Base-by-base conservation (phyloP, 768 basidiomycete species). In the Tephrocybe sp. region DNA sequence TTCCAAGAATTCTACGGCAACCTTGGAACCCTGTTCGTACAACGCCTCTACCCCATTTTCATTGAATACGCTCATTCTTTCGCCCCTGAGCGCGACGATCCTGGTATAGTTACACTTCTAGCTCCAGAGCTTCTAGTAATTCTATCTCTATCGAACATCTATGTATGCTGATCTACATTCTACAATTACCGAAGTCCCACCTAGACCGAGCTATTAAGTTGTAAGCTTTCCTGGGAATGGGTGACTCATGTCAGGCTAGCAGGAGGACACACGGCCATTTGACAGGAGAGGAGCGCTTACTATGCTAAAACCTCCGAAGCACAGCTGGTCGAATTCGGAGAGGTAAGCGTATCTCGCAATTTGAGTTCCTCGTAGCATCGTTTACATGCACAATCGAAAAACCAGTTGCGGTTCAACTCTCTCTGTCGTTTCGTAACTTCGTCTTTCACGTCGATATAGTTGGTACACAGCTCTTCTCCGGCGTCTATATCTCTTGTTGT, bases 391-490 rank as follows among this genome's bases (percentile, higher is more conserved):
- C 82, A 83, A 1, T 64, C 66, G 52, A 84, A 84, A 58, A 78
- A 84, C 82, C 82, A 84, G 11, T 75, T 77, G 32, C 68, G 67
- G 24, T 66, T 62, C 37, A 84, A 60, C 44, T 75, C 71, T 32
- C 60, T 56, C 46, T 64, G 66, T 24, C 82, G 71, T 50, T 72
- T 64, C 38, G 58, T 53, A 35, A 71, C 70, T 2, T 49, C 37
- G 22, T 72, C 70, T 22, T 67, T 59, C 11, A 66, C 60, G 35
- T 70, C 75, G 42, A 80, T 71, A 51, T 84, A 85, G 45, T 74
- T 79, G 59, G 81, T 84, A 55, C 79, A 83, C 38, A 85, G 56
- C 37, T 85, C 81, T 47, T 83, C 79, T 3, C 77, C 82, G 3
- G 62, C 64, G 4, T 57, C 54, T n/a, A 83, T 63, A 38, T 68